Evolutionary conservation across 768 basidiomycete species (phyloP).

Genomic region (Termitomyces sp.): DNA sequence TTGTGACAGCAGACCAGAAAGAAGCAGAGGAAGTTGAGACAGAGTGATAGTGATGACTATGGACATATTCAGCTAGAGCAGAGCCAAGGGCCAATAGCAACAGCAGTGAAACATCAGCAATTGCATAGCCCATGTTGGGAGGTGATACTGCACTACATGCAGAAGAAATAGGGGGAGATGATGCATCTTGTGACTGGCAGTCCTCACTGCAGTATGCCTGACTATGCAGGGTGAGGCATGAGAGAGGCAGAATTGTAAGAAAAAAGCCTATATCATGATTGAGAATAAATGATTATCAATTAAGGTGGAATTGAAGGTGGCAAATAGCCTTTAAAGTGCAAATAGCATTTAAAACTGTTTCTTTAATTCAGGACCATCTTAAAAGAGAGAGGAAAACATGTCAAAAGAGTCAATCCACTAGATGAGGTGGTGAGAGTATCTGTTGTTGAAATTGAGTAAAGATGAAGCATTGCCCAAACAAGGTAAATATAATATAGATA

Average conservation of each 20-base stretch:
- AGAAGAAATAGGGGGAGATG: slow-evolving; percentile 63
- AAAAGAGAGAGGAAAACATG: no score
- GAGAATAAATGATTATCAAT: no score
- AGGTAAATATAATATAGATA: no score
- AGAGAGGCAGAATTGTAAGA: slow-evolving; percentile 11
- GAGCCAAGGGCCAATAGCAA: slow-evolving; percentile 59
- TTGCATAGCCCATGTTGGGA: slow-evolving; percentile 49
- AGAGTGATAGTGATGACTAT: slow-evolving; percentile 42
- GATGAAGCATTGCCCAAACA: no score
- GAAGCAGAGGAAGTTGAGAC: slow-evolving; percentile 61
- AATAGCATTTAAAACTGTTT: no score
- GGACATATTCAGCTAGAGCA: slow-evolving; percentile 41
- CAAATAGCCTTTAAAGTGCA: no score
- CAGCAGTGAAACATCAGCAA: slow-evolving; percentile 60
- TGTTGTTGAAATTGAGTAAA: no score
- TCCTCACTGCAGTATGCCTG: slow-evolving; percentile 68
- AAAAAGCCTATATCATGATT: no score
- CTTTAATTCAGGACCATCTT: no score
- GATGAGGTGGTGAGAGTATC: no score
- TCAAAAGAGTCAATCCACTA: no score
- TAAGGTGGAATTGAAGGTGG: no score
- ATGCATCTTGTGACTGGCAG: slow-evolving; percentile 57
- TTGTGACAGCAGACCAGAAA: slow-evolving; percentile 59
- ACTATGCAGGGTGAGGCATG: slow-evolving; percentile 34
- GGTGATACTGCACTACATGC: slow-evolving; percentile 67